Base-by-base conservation (phyloP, 768 basidiomycete species). In the Mycena crocata region DNA sequence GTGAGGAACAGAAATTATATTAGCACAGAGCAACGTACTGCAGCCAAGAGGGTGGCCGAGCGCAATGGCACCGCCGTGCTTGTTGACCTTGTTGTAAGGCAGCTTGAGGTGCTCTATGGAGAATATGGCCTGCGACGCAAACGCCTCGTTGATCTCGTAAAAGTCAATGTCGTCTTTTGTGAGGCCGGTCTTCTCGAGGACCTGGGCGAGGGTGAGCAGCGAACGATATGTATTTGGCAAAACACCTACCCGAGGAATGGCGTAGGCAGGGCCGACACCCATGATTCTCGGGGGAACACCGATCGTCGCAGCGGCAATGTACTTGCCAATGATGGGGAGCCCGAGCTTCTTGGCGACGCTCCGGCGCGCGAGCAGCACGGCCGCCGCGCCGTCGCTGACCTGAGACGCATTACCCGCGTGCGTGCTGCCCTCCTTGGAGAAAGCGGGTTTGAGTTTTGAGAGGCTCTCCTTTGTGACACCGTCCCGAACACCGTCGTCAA, bases 101-200 rank as follows among this genome's bases (percentile, higher is more conserved):
- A 96, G 87, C 26, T 87, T 87, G 57, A 97, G 78, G 69, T 87
- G 85, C 69, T 93, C 79, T 31, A 95, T 77, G 49, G 82, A 86
- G 80, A 90, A 94, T 46, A 96, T 81, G 3, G 93, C 94, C 77
- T 93, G 92, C 32, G 86, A 89, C 31, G 95, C 94, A 75, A 95
- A 96, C 32, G 95, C 94, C 78, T 95, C 94, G 76, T 96, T 96
- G 79, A 95, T 94, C 81, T 96, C 93, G 80, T 83, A 97, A 75
- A 96, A 93, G 80, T 97, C 95, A 70, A 97, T 82, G 72, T 96
- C 95, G 49, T 86, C 80, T 64, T 83, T 81, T 45, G 80, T 76
- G 51, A 96, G 82, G 19, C 93, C 92, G 1, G 87, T 83, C 72
- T 87, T 85, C 71, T 86, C 83, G 62, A 96, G 88, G 3, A 84